Conservation (phyloP, 75 land plant genomes). For the Pinus tabuliformis region DNA sequence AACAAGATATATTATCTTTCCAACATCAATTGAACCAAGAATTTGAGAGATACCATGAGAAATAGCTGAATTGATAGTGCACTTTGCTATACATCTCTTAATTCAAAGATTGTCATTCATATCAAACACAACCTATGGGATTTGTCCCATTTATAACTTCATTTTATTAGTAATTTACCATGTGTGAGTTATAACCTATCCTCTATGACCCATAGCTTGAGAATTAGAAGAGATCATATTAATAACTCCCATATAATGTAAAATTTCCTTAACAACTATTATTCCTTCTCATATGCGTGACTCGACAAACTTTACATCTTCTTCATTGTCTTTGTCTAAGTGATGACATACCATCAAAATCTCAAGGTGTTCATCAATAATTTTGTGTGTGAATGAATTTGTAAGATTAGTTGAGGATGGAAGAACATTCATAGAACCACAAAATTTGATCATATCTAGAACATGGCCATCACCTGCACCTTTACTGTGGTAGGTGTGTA, state of each 20-base stretch:
- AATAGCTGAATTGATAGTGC: slow-evolving; percentile 96
- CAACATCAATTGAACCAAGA: slow-evolving; percentile 95
- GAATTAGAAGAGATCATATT: slow-evolving; percentile 98
- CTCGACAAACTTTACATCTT: slow-evolving; percentile 96
- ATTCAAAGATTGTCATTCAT: slow-evolving; percentile 84
- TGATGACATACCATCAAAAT: slow-evolving; percentile 99
- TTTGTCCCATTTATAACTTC: slow-evolving; percentile 71
- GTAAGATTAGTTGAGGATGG: slow-evolving; percentile 99
- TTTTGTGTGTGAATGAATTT: slow-evolving; percentile 83
- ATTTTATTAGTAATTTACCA: slow-evolving; percentile 99
- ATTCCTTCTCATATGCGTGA: slow-evolving; percentile 94
- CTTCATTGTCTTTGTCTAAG: slow-evolving; percentile 78
- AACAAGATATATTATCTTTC: slow-evolving; percentile 92
- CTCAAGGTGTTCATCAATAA: slow-evolving; percentile 96
- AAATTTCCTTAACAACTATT: slow-evolving; percentile 97
- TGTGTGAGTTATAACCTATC: slow-evolving; percentile 88
- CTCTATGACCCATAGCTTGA: slow-evolving; percentile 98
- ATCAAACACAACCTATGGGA: slow-evolving; percentile 32
- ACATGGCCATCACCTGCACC: slow-evolving; percentile 99
- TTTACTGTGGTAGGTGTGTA: slow-evolving; percentile 57
- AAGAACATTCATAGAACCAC: slow-evolving; percentile 91
- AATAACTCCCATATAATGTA: slow-evolving; percentile 99
- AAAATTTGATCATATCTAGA: slow-evolving; percentile 94
- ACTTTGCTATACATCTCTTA: slow-evolving; percentile 85
- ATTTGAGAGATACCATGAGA: slow-evolving; percentile 77